Evolutionary conservation across 768 basidiomycete genomes (phyloP).

Genomic region (Kwoniella bestiolae): DNA sequence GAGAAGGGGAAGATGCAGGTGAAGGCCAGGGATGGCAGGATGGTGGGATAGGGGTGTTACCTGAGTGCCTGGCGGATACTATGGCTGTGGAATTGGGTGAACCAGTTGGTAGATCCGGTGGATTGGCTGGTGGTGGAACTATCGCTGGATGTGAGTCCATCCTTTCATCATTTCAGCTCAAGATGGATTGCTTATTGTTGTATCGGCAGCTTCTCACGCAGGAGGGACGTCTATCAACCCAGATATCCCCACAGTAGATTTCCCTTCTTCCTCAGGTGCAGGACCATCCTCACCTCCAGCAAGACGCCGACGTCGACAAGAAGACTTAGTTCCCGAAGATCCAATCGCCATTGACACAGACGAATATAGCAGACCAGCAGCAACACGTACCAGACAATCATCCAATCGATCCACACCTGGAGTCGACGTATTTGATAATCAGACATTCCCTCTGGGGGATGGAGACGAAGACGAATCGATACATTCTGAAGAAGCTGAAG

Average conservation of each 20-base stretch:
- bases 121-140: neutral
- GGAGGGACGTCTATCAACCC: constrained; percentile 28
- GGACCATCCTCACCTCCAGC: constrained; percentile 29
- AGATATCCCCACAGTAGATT: constrained; percentile 42
- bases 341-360: neutral
- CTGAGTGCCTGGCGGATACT: constrained; percentile 69
- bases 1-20: constrained; percentile 18
- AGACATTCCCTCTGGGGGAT: constrained; percentile 41
- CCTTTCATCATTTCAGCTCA: neutral
- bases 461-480: constrained; percentile 23
- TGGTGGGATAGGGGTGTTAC: constrained; percentile 80
- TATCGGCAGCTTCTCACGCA: constrained; percentile 10
- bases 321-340: constrained; percentile 33
- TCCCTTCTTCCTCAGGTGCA: constrained; percentile 20
- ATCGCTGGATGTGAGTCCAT: constrained; percentile 18
- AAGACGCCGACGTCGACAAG: constrained; percentile 34
- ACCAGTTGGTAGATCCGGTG: constrained; percentile 61
- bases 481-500: constrained; percentile 34
- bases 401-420: constrained; percentile 16
- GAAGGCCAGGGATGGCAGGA: constrained; percentile 38
- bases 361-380: constrained; percentile 17
- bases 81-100: constrained; percentile 69
- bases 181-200: neutral
- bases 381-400: constrained; percentile 14
- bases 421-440: constrained; percentile 26